Conservation (phyloP, 1,284 basidiomycete species). For the Ustilago shanxiensis region DNA sequence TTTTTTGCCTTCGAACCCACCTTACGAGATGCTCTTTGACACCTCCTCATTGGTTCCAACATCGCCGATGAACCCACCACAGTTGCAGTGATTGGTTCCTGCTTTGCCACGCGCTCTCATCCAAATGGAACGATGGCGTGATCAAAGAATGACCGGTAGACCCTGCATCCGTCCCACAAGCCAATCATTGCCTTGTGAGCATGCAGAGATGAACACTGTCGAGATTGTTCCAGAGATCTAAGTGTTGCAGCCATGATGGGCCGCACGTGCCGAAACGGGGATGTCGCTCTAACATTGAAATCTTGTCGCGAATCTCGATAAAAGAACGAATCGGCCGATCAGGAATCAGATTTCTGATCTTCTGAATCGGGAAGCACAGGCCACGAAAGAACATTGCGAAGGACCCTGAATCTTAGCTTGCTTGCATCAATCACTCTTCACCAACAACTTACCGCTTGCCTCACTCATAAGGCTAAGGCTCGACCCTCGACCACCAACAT, state of each 20-base stretch:
- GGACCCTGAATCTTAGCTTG: constrained; percentile 10
- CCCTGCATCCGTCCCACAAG: constrained; percentile 3
- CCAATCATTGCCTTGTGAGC: constrained; percentile 9
- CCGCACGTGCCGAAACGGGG: too few species aligned
- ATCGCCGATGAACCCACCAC: background rate
- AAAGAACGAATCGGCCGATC: background rate
- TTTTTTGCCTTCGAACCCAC: background rate
- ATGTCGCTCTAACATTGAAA: background rate
- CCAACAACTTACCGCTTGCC: background rate
- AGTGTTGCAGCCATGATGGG: background rate
- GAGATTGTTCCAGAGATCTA: constrained; percentile 1
- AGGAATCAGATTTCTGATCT: background rate
- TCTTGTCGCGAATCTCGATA: background rate
- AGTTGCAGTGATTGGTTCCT: constrained; percentile 6
- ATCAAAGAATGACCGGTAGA: constrained; percentile 12
- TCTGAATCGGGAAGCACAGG: constrained; percentile 21
- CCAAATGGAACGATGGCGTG: constrained; percentile 29
- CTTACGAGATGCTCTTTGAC: background rate
- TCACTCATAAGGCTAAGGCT: too few species aligned
- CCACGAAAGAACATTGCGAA: constrained; percentile 13
- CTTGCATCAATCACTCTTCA: background rate
- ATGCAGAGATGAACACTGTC: background rate
- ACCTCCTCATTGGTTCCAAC: background rate
- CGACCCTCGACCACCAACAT: constrained; percentile 13
- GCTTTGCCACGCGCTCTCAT: constrained; percentile 20